Evolutionary conservation across 768 basidiomycete genomes (phyloP).

Genomic region (Melanogaster broomeanus): DNA sequence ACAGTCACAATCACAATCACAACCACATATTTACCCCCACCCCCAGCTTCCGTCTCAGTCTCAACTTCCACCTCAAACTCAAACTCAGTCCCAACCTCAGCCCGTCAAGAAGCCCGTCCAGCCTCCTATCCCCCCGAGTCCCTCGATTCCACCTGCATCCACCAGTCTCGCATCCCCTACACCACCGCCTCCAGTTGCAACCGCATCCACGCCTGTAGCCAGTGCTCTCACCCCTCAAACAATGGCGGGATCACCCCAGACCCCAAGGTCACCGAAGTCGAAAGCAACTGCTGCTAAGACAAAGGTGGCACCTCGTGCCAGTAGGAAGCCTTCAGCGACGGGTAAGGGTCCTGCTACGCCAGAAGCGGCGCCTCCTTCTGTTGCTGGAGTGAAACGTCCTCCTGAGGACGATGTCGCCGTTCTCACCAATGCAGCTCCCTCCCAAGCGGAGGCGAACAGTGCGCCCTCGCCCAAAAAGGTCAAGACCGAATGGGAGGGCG

Average conservation of each 20-base stretch:
- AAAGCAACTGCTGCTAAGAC: conserved; percentile 49
- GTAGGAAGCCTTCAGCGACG: conserved; percentile 33
- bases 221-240: conserved; percentile 42
- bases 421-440: conserved; percentile 31
- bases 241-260: conserved; percentile 57
- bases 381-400: conserved; percentile 35
- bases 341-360: conserved; percentile 36
- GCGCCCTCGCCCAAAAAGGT: conserved; percentile 71
- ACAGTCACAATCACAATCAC: conserved; percentile 9
- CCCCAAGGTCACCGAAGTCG: conserved; percentile 69
- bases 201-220: conserved; percentile 53
- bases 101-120: conserved; percentile 18
- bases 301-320: conserved; percentile 33
- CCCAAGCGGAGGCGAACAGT: conserved; percentile 36
- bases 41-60: conserved; percentile 3
- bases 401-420: conserved; percentile 35
- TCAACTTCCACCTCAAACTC: conserved; percentile 10
- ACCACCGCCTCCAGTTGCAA: conserved; percentile 45
- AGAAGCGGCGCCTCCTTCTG: conserved; percentile 30
- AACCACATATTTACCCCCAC: conserved; percentile 11
- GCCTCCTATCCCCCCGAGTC: conserved; percentile 21
- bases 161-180: conserved; percentile 34
- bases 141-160: conserved; percentile 17
- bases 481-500: conserved; percentile 72
- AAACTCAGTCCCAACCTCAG: conserved; percentile 7